phyloP scores from a whole-genome alignment of 2,329 filamentous ascomycete species.

The Scopulariopsis brevicaulis region DNA sequence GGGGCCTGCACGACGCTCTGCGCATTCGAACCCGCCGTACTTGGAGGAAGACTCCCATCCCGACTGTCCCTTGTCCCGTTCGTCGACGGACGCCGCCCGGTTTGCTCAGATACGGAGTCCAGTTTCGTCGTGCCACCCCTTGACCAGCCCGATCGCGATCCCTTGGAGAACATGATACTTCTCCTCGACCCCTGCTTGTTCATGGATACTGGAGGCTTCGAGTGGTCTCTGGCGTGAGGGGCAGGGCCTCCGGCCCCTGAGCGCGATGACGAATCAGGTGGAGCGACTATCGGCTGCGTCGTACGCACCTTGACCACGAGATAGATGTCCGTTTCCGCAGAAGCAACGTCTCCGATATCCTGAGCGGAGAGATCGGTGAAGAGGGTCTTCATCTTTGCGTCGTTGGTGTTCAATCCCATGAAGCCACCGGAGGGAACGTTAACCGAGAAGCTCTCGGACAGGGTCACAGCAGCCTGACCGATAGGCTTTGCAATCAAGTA shows the following conservation, averaged over 20 bases:
- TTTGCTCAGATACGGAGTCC: constrained; percentile 43
- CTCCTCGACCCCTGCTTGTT: constrained; percentile 45
- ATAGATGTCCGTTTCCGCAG: constrained; percentile 63
- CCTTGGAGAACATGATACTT: constrained; percentile 61
- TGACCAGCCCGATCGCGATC: constrained; percentile 42
- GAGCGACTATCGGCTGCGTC: constrained; percentile 32
- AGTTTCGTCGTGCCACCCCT: constrained; percentile 37
- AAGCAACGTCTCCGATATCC: constrained; percentile 53
- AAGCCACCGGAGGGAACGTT: constrained; percentile 66
- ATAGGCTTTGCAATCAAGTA: constrained; percentile 65
- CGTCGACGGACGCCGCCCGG: constrained; percentile 24
- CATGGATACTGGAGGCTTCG: constrained; percentile 33
- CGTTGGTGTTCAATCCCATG: constrained; percentile 52
- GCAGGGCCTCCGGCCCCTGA: constrained; percentile 33
- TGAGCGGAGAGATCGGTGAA: constrained; percentile 76
- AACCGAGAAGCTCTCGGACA: constrained; percentile 77
- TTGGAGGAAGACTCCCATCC: constrained; percentile 35
- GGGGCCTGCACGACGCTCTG: constrained; percentile 25
- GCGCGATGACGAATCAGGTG: constrained; percentile 35
- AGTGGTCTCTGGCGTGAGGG: constrained; percentile 27
- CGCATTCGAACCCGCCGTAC: constrained; percentile 43
- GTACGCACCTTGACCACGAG: constrained; percentile 72
- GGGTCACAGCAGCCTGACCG: constrained; percentile 47
- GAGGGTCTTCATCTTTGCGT: constrained; percentile 66
- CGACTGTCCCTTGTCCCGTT: constrained; percentile 26